Percentiles rank a stretch among this genome's conserved stretches.
Evolutionary conservation across 2,329 filamentous ascomycete species (phyloP).

Genomic region (Parascedosporium putredinis): DNA sequence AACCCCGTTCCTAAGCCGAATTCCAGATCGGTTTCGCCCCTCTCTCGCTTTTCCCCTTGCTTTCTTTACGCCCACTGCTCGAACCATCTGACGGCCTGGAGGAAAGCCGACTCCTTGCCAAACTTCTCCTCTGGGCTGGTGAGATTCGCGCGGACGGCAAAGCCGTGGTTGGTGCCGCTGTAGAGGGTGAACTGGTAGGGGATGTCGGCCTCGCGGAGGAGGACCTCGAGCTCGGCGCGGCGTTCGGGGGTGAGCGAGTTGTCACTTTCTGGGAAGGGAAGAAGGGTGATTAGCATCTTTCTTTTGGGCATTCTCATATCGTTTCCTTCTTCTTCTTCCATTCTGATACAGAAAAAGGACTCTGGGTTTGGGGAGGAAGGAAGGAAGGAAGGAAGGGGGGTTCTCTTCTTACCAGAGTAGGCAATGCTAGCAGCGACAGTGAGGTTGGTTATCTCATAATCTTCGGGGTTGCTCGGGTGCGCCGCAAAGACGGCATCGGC

Average conservation of each 20-base stretch:
- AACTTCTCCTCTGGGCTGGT: constrained; percentile 43
- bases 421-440: constrained; percentile 48
- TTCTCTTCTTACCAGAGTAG: constrained; percentile 31
- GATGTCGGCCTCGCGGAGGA: constrained; percentile 39
- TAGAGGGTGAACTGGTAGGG: constrained; percentile 63
- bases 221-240: constrained; percentile 46
- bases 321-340: no score
- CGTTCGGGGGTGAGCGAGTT: constrained; percentile 44
- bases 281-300: neutral
- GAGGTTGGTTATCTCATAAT: constrained; percentile 48
- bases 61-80: constrained; percentile 35
- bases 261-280: constrained; percentile 39
- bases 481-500: constrained; percentile 52
- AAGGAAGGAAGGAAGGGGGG: neutral
- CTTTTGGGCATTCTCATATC: neutral
- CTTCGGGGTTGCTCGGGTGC: constrained; percentile 52
- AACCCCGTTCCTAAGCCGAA: neutral
- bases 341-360: neutral
- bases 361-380: neutral
- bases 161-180: constrained; percentile 60
- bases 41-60: no score
- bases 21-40: neutral
- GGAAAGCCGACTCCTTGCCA: constrained; percentile 69
- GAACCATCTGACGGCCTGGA: constrained; percentile 69
- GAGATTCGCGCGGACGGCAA: constrained; percentile 57